These are phyloP conservation scores for Coemansia sp. DNA, from an alignment of 192 early-diverging fungal species.

Conservation along the genomic window DNA sequence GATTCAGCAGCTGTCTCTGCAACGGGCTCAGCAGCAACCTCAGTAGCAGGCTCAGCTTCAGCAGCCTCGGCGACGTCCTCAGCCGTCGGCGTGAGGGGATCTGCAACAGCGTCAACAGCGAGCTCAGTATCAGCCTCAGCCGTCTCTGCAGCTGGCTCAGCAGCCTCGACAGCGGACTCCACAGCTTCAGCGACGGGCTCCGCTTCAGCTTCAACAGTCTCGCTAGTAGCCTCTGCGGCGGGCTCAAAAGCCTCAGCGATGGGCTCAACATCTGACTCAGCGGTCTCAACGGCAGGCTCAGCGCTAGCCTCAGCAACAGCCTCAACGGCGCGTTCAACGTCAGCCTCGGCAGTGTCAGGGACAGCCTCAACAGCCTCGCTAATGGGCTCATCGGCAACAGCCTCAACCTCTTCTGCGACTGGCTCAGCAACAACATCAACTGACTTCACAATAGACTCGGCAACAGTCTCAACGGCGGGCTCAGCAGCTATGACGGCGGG, in stretches of 20 bases:
- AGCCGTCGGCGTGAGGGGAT: too few relatives aligned
- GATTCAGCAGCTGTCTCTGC: not conserved
- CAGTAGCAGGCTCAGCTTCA: not conserved
- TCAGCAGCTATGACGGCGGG: not conserved
- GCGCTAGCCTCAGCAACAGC: not conserved
- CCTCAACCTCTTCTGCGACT: not conserved
- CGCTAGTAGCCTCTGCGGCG: not conserved
- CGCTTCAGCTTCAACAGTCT: too few relatives aligned
- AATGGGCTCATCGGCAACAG: too few relatives aligned
- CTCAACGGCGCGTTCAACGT: too few relatives aligned
- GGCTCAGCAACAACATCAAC: too few relatives aligned
- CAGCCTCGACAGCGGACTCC: too few relatives aligned
- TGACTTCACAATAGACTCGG: not conserved
- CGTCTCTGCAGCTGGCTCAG: too few relatives aligned
- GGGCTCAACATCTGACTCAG: not conserved
- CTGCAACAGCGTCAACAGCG: not conserved
- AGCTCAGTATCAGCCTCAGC: too few relatives aligned
- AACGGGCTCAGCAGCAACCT: not conserved
- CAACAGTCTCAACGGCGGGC: not conserved
- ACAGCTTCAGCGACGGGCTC: conserved; percentile 4
- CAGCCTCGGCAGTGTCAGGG: not conserved
- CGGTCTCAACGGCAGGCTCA: conserved; percentile 2
- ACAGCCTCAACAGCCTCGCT: not conserved
- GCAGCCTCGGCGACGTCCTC: too few relatives aligned
- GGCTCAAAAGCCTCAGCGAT: too few relatives aligned